Conservation (phyloP, 2,329 filamentous ascomycete species). For the Claviceps maximensis region DNA sequence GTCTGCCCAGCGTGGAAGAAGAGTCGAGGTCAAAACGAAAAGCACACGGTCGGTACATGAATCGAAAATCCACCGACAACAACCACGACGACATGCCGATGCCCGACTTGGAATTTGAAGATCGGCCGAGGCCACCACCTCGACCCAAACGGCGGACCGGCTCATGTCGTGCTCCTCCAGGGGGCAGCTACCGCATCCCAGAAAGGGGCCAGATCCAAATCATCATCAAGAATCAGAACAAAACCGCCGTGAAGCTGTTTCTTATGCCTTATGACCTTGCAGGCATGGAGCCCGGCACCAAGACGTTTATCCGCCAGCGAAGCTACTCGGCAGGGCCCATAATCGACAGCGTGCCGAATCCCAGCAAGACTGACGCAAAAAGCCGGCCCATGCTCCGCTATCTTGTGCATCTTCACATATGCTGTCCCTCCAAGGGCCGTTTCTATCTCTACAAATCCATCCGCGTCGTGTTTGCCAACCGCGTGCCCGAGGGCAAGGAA, state of each 20-base stretch:
- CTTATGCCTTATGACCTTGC: conserved; percentile 83
- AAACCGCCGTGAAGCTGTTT: conserved; percentile 93
- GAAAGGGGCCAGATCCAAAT: conserved; percentile 91
- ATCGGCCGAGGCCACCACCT: conserved; percentile 15
- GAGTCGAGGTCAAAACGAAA: conserved; percentile 35
- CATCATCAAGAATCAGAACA: conserved; percentile 95
- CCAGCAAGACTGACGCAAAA: conserved; percentile 11
- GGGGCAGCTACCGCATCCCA: conserved; percentile 87
- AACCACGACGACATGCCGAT: conserved; percentile 11
- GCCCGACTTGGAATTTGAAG: conserved; percentile 15
- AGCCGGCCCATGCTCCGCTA: conserved; percentile 71
- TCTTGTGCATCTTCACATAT: conserved; percentile 85
- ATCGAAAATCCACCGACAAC: conserved; percentile 20
- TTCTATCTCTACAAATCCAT: conserved; percentile 88
- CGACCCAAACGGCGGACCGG: conserved; percentile 41
- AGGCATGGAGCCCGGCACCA: conserved; percentile 87
- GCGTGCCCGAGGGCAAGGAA: conserved; percentile 91
- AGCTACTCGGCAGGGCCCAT: conserved; percentile 82
- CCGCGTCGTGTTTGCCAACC: conserved; percentile 89
- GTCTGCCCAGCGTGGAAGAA: conserved; percentile 42
- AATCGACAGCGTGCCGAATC: conserved; percentile 47
- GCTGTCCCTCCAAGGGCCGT: conserved; percentile 67
- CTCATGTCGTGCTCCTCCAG: conserved; percentile 49
- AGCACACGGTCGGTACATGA: conserved; percentile 29
- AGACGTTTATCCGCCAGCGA: conserved; percentile 90